Evolutionary conservation across 2,329 filamentous ascomycete species (phyloP).

Genomic region (Pseudogymnoascus sp.): DNA sequence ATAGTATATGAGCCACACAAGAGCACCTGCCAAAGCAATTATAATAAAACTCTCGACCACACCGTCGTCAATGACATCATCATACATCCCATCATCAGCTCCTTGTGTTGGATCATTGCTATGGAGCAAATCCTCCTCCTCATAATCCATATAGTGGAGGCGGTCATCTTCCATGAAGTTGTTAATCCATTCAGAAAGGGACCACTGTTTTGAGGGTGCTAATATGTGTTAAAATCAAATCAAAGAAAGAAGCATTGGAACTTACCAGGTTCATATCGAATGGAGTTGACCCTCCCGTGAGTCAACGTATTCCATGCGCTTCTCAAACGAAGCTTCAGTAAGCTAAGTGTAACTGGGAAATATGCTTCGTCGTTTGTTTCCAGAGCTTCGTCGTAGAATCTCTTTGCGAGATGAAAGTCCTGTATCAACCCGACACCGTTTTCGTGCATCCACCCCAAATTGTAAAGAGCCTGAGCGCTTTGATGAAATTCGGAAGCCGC

Average conservation of each 20-base stretch:
- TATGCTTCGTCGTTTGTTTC: constrained; percentile 92
- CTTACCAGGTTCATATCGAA: constrained; percentile 80
- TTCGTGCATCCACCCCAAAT: constrained; percentile 99
- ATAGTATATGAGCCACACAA: constrained; percentile 77
- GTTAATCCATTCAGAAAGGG: constrained; percentile 75
- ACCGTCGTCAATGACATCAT: constrained; percentile 66
- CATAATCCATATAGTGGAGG: constrained; percentile 52
- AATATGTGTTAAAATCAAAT: constrained; percentile 25
- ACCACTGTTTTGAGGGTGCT: constrained; percentile 68
- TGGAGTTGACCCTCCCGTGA: constrained; percentile 83
- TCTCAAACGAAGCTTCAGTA: constrained; percentile 75
- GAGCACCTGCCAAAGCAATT: constrained; percentile 63
- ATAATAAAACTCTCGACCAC: constrained; percentile 81
- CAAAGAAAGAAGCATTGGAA: constrained; percentile 12
- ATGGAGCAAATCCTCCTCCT: constrained; percentile 32
- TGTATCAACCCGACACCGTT: constrained; percentile 89
- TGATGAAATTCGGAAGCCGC: constrained; percentile 85
- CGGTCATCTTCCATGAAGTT: constrained; percentile 70
- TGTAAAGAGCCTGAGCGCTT: constrained; percentile 93
- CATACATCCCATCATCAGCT: constrained; percentile 48
- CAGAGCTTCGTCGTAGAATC: constrained; percentile 88
- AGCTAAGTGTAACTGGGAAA: constrained; percentile 78
- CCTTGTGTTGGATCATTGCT: constrained; percentile 51
- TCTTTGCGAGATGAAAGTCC: constrained; percentile 93
- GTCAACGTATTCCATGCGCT: constrained; percentile 95